Evolutionary conservation across 805 yeast species (phyloP).

Genomic region (Lipomyces orientalis): DNA sequence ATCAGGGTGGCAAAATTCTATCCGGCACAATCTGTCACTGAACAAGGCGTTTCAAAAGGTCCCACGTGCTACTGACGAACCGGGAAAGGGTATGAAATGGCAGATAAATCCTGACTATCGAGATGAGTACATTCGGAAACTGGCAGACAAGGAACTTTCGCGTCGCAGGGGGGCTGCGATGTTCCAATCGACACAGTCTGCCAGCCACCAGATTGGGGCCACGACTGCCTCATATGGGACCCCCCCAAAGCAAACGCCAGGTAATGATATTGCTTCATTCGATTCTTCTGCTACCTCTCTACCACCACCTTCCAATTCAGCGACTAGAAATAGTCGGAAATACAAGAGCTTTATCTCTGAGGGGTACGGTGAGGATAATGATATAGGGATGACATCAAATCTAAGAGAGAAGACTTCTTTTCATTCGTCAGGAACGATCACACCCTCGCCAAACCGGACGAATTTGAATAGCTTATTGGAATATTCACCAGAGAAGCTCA

Average conservation of each 20-base stretch:
- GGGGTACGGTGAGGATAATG: conserved; percentile 21
- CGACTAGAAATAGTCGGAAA: conserved; percentile 10
- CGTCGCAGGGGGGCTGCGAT: conserved; percentile 36
- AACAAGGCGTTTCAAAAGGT: conserved; percentile 98
- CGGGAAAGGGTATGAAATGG: conserved; percentile 99
- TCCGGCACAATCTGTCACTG: conserved; percentile 89
- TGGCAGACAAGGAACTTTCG: conserved; percentile 63
- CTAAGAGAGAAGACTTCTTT: conserved; percentile 19
- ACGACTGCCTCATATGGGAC: conserved; percentile 26
- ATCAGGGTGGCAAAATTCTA: conserved; percentile 98
- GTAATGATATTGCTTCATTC: conserved; percentile 13
- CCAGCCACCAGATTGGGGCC: conserved; percentile 12
- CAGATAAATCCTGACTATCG: conserved; percentile 85
- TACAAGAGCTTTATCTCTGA: conserved; percentile 13
- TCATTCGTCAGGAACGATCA: conserved; percentile 23
- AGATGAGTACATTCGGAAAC: conserved; percentile 80
- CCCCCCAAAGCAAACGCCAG: conserved; percentile 32
- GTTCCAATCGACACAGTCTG: conserved; percentile 18
- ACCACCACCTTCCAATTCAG: conserved; percentile 16
- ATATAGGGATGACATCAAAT: conserved; percentile 5
- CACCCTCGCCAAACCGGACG: conserved; percentile 26
- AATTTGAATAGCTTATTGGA: conserved; percentile 15
- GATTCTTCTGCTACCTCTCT: conserved; percentile 14
- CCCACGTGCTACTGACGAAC: conserved; percentile 92
- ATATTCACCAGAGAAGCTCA: conserved; percentile 18